Conservation (phyloP, 495 filamentous ascomycete species). For the Penicillium subrubescens region DNA sequence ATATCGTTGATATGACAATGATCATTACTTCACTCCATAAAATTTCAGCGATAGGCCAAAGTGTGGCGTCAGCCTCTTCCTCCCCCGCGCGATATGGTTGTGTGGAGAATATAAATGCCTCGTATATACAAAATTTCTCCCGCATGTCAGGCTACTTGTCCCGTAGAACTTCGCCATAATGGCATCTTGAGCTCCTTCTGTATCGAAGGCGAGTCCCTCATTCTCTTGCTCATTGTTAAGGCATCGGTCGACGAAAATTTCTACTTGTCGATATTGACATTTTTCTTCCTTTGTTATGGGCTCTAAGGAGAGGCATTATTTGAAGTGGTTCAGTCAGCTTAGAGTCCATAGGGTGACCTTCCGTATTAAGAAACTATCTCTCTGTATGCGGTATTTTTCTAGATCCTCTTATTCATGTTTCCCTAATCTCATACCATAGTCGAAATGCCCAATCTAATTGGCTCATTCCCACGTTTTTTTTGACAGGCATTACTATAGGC, state of each 20-base stretch:
- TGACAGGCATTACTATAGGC: not conserved
- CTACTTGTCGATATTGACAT: not conserved
- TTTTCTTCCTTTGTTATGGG: not conserved
- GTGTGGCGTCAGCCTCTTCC: not conserved
- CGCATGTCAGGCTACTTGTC: not conserved
- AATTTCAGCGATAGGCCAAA: not conserved
- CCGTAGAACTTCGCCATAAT: not conserved
- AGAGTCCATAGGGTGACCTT: not conserved
- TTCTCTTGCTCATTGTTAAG: not conserved
- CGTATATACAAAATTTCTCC: slow-evolving; percentile 5
- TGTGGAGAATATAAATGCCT: slow-evolving; percentile 17
- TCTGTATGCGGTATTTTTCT: slow-evolving; percentile 10
- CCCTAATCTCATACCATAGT: not conserved
- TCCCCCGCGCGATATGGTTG: not conserved
- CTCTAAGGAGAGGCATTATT: not conserved
- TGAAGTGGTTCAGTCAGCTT: not conserved
- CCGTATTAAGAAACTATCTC: not conserved
- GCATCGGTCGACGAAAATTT: not conserved
- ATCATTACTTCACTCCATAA: not conserved
- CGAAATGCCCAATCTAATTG: not conserved
- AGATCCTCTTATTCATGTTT: slow-evolving; percentile 2
- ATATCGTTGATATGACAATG: not conserved
- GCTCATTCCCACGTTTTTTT: not conserved
- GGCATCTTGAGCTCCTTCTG: no score
- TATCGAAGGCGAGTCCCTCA: no score